Evolutionary conservation across 306 rosid genomes (phyloP), one percentile per base, ranked within the genome.

Genomic region (Cicer bijugum): DNA sequence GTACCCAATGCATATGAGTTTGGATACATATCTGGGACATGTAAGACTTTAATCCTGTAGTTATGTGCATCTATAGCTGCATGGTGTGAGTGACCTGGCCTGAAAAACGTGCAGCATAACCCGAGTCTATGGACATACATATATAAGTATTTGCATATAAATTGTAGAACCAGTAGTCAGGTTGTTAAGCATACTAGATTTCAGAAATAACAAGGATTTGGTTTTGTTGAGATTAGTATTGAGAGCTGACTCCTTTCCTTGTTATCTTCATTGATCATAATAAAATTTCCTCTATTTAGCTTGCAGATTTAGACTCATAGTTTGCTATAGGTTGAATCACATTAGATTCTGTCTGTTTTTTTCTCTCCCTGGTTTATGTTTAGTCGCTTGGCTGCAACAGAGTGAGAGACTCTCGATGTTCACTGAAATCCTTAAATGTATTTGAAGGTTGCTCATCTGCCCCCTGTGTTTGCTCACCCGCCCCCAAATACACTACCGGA

Each of bases 141-240:
- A 3, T 19, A 16, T 37, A 57, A 47, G 38, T 59, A 15, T 11
- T 43, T 67, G 47, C 6, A 33, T 19, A 6, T 45, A 37, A 35
- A 33, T 68, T 67, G 62, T 67, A 58, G 47, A 66, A 77, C 39
- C 63, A 47, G 37, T 59, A 59, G 64, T 58, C 20, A 70, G 17
- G 64, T 48, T 39, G 39, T 69, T 48, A 65, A 59, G 10, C 16
- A 8, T 77, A 19, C 33, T 14, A 47, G 48, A 48, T 48, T 43
- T 50, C 76, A 77, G 43, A 64, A 71, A 17, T 17, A 43, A 7
- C 60, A 17, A 51, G 17, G 48, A 78, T 28, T 10, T 8, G 4
- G n/a, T 23, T 78, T 8, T 52, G 39, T 78, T 37, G 60, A 63
- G 47, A 72, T 60, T 71, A 61, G 67, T 28, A 14, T 60, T 78